Conservation (phyloP, 2,329 filamentous ascomycete species). For the Ophiognomonia clavigignenti-juglandacearum region DNA sequence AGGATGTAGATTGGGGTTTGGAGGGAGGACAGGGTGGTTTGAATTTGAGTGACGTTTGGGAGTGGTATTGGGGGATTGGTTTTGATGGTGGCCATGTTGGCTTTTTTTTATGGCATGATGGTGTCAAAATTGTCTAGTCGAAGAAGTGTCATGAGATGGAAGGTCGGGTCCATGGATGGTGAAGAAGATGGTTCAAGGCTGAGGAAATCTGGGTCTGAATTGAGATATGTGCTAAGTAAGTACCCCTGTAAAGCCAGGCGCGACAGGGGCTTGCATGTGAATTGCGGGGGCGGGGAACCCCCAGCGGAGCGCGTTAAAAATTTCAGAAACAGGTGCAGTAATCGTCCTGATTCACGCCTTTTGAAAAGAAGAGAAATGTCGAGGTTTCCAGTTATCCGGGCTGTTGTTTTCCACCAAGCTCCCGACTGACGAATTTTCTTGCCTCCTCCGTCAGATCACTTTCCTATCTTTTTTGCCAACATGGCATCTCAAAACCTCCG, state of each 20-base stretch:
- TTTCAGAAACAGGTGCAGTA: conserved; percentile 6
- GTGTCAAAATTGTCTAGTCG: too few relatives aligned
- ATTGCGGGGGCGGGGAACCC: conserved; percentile 16
- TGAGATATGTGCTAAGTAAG: too few relatives aligned
- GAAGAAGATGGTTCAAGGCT: too few relatives aligned
- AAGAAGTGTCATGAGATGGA: too few relatives aligned
- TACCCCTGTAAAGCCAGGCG: too few relatives aligned
- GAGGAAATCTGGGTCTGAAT: too few relatives aligned
- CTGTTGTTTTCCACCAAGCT: conserved; percentile 6
- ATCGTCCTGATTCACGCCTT: not conserved
- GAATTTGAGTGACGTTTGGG: not conserved
- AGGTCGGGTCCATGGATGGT: too few relatives aligned
- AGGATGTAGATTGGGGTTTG: conserved; percentile 50
- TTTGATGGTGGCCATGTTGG: not conserved
- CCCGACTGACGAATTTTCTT: conserved; percentile 4
- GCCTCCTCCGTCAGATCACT: not conserved
- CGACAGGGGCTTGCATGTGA: not conserved
- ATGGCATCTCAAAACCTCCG: conserved; percentile 39
- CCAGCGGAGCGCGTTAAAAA: conserved; percentile 13
- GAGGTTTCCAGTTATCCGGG: conserved; percentile 9
- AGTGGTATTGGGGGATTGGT: not conserved
- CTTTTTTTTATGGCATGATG: not conserved
- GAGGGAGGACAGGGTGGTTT: conserved; percentile 27
- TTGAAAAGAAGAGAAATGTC: conserved; percentile 9
- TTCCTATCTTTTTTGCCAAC: not conserved